phyloP scores from a whole-genome alignment of 2,329 filamentous ascomycete genomes.

The Bipolaris zeicola region DNA sequence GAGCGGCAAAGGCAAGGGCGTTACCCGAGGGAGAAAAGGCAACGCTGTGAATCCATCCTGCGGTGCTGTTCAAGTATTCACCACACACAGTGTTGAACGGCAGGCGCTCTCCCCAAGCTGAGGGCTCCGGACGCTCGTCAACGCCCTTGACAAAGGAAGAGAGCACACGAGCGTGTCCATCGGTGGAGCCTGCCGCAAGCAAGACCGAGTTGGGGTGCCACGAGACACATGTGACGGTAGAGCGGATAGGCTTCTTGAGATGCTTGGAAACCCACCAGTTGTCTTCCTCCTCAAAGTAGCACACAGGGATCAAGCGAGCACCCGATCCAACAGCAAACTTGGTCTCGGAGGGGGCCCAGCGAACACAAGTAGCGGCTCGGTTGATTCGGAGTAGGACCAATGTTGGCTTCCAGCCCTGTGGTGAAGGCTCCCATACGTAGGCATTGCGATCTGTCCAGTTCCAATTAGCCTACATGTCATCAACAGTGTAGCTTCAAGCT shows the following conservation, averaged over 20 bases:
- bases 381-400: constrained; percentile 97
- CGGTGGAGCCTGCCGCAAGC: constrained; percentile 92
- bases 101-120: constrained; percentile 90
- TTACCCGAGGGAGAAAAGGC: constrained; percentile 92
- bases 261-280: constrained; percentile 99
- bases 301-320: constrained; percentile 92
- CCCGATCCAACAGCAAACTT: constrained; percentile 98
- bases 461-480: constrained; percentile 20
- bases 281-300: constrained; percentile 99
- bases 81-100: constrained; percentile 99
- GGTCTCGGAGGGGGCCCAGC: constrained; percentile 94
- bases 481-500: not conserved
- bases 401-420: constrained; percentile 92
- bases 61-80: constrained; percentile 93
- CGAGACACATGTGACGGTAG: constrained; percentile 90
- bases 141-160: constrained; percentile 96
- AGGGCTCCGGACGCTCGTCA: constrained; percentile 82
- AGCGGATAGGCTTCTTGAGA: constrained; percentile 97
- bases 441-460: constrained; percentile 80
- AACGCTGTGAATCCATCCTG: constrained; percentile 94
- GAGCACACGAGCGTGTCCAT: constrained; percentile 93
- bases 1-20: constrained; percentile 90
- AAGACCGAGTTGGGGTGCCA: constrained; percentile 99
- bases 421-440: constrained; percentile 95
- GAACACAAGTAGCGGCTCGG: constrained; percentile 92